These are phyloP conservation scores for Penicillium oxalicum DNA, from an alignment of 2,329 filamentous ascomycete genomes.

Conservation along the genomic window DNA sequence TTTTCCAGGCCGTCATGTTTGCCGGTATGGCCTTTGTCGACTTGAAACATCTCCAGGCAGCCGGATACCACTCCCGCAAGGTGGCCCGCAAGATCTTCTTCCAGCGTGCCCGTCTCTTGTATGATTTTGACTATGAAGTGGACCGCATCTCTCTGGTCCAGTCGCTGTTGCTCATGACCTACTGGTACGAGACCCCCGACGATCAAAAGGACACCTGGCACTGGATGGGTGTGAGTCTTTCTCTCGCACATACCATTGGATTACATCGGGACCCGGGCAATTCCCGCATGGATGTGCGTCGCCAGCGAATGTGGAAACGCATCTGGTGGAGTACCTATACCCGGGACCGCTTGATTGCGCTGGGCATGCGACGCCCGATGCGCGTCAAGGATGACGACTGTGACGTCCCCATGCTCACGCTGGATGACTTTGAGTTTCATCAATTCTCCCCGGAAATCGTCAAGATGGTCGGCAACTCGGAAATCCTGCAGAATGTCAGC, in stretches of 20 bases:
- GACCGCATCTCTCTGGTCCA: slow-evolving; percentile 87
- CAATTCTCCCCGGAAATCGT: slow-evolving; percentile 61
- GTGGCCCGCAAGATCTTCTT: slow-evolving; percentile 84
- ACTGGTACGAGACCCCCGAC: slow-evolving; percentile 95
- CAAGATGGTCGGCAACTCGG: slow-evolving; percentile 64
- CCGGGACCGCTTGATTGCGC: slow-evolving; percentile 82
- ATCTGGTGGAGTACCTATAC: slow-evolving; percentile 99
- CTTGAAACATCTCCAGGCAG: slow-evolving; percentile 66
- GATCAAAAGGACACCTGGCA: slow-evolving; percentile 98
- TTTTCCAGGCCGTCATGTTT: slow-evolving; percentile 96
- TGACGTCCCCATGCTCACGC: slow-evolving; percentile 81
- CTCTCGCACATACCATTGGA: slow-evolving; percentile 86
- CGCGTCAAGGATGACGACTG: slow-evolving; percentile 90
- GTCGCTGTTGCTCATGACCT: slow-evolving; percentile 84
- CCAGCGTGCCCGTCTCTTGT: slow-evolving; percentile 78
- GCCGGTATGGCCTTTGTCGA: slow-evolving; percentile 84
- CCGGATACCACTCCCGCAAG: slow-evolving; percentile 72
- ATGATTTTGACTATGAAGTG: slow-evolving; percentile 91
- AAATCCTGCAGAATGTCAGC: slow-evolving; percentile 61
- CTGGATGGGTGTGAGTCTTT: slow-evolving; percentile 96
- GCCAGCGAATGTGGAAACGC: slow-evolving; percentile 82
- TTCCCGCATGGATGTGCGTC: slow-evolving; percentile 65
- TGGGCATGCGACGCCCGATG: slow-evolving; percentile 89
- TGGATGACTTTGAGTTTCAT: slow-evolving; percentile 77
- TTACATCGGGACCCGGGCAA: slow-evolving; percentile 79